These are phyloP conservation scores for Anacardium occidentale DNA, from an alignment of 345 rosid genomes.

Conservation along the genomic window DNA sequence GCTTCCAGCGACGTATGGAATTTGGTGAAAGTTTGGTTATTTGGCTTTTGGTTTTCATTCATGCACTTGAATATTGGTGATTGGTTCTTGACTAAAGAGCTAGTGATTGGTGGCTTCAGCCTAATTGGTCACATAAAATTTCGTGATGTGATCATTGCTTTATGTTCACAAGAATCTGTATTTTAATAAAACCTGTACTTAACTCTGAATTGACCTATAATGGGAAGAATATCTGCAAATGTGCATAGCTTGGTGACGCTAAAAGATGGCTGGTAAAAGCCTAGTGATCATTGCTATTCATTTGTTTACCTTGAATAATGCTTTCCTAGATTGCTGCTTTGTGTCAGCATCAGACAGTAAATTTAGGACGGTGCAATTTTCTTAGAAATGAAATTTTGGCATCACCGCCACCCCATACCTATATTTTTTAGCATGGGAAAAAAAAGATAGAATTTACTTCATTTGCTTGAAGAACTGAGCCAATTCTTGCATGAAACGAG, in stretches of 20 bases:
- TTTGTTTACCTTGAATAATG: neutral
- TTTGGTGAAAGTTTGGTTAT: neutral
- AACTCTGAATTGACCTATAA: neutral
- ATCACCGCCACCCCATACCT: too few species aligned
- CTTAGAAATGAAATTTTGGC: neutral
- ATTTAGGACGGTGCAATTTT: neutral
- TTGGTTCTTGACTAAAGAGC: neutral
- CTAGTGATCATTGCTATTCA: neutral
- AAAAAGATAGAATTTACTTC: neutral
- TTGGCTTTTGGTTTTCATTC: neutral
- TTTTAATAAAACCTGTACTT: neutral
- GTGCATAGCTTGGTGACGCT: neutral
- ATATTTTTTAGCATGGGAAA: neutral
- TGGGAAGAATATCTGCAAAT: neutral
- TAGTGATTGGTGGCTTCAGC: neutral
- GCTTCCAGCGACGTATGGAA: too few species aligned
- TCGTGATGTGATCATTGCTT: neutral
- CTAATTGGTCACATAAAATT: neutral
- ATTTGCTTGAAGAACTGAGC: neutral
- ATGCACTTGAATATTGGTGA: neutral
- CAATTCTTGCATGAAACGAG: neutral
- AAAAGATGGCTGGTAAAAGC: neutral
- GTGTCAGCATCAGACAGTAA: neutral
- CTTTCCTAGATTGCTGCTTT: neutral
- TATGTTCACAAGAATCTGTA: neutral